phyloP scores from a whole-genome alignment of 1,139 yeast species.

The Candida tunisiensis region DNA sequence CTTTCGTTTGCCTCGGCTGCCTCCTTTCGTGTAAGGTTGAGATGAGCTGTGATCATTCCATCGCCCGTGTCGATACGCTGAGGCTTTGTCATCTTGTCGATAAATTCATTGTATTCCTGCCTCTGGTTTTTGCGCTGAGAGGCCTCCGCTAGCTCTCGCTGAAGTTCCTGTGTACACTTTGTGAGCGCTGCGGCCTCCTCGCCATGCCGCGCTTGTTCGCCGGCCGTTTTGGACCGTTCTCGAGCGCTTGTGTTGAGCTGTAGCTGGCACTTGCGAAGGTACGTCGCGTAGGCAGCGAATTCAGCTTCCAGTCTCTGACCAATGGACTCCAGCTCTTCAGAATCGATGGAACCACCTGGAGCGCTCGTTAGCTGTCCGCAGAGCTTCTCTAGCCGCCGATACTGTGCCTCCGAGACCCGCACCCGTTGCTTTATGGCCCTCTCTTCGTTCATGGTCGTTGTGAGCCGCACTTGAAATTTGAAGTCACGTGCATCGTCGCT shows the following conservation, averaged over 20 bases:
- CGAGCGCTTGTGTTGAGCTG: conserved; percentile 11
- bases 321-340: not conserved
- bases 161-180: conserved; percentile 9
- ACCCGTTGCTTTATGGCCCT: conserved; percentile 1
- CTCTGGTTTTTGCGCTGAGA: conserved; percentile 10
- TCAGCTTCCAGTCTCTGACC: not conserved
- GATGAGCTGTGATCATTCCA: conserved; percentile 9
- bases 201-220: conserved; percentile 6
- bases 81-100: conserved; percentile 10
- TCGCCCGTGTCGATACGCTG: conserved; percentile 2
- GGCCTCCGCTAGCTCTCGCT: conserved; percentile 9
- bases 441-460: conserved; percentile 4
- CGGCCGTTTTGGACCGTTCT: conserved; percentile 10
- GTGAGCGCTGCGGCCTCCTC: conserved; percentile 6
- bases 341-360: not conserved
- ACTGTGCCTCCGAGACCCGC: conserved; percentile 3
- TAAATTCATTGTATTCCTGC: conserved; percentile 13
- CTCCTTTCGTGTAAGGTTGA: conserved; percentile 12
- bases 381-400: conserved; percentile 5
- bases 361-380: conserved; percentile 3
- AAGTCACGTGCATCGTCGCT: not conserved
- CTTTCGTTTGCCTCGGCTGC: conserved; percentile 8
- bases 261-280: conserved; percentile 11
- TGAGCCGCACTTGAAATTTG: not conserved
- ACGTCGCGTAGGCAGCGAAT: conserved; percentile 5